Evolutionary conservation across 2,329 filamentous ascomycete genomes (phyloP), one percentile per base, ranked within the genome.

Genomic region (Rhinocladiella similis): DNA sequence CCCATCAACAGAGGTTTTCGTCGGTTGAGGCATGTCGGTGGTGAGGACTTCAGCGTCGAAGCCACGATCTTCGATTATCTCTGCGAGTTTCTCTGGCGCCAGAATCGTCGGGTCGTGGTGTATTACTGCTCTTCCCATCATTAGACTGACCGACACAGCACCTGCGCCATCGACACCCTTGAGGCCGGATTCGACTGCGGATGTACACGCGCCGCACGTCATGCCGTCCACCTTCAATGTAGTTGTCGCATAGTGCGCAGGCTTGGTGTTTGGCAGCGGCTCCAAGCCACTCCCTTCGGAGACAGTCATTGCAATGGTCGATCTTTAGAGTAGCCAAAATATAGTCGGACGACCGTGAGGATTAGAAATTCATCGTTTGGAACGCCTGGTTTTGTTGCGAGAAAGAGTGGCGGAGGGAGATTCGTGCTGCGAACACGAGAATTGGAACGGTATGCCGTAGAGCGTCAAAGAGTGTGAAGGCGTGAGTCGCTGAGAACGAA

Each of bases 71-170:
- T 97, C 91, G 63, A 97, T 94, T 35, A 89, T 91, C 63, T 96
- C 90, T 69, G 84, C 85, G 57, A 97, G 83, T 64, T 87, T 77
- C 36, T 92, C 88, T 57, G 91, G 83, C 13, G 90, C 77, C 51
- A 97, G 83, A 50, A 83, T 81, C 53, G 81, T 76, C 1, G 90
- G 85, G 72, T 97, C 88, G 74, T 99, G 94, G 74, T 92, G 88
- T 35, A 97, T 80, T 41, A 97, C 92, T n/a, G 93, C 94, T 58
- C 93, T 86, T 73, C 96, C 92, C 85, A 97, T 96, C 54, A 97
- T 89, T 66, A 99, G 78, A 70, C 91, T 96, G 67, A 99, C 89
- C 9, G 91, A 95, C 57, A 97, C 91, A 65, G 82, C 91, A 61
- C 88, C 89, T 9, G 94, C 86, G 53, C 94, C 93, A 38, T 88